Evolutionary conservation across 768 basidiomycete species (phyloP), one percentile per base, ranked within the genome.

Genomic region (Tylopilus rubrobrunneus): DNA sequence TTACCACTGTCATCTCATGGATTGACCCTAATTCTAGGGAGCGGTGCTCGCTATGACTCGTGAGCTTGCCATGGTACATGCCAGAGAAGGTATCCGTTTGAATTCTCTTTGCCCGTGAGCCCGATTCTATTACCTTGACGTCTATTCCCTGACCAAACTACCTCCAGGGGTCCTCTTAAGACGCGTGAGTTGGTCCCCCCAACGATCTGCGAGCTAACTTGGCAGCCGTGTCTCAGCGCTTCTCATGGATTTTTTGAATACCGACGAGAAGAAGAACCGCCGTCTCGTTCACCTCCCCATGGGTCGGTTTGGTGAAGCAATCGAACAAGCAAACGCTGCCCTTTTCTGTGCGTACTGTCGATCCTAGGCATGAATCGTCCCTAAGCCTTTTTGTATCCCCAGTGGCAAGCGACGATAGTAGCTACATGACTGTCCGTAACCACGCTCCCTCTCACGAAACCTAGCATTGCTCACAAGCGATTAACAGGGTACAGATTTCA

Each of bases 31-130:
- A 59, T 57, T 34, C 49, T 52, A 91, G 86, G 96, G 97, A 58
- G 97, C 87, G 31, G 97, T 98, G n/a, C 84, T 99, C 44, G 91
- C 97, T 5, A 95, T 99, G 94, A 96, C 93, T 15, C 85, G 97
- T 37, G 97, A 99, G 67, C 79, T 98, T 31, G 97, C 97, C 1
- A 95, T 98, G 84, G 90, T 98, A 1, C 97, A 99, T 71, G 97
- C 97, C 42, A 80, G 88, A 56, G 97, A 99, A 76, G 96, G 96
- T 46, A 98, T 99, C 65, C 86, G 97, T 28, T 62, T 98, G 71
- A 99, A 99, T 74, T 85, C 94, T 11, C 81, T 99, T 55, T 98
- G 95, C 81, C 97, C 95, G 89, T 94, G 73, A 67, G 90, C 77
- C 9, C 8, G 7, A 19, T 41, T 28, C 19, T n/a, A 48, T 37